Base-by-base conservation (phyloP, 176 grass and related monocot genomes). In the Oryza meridionalis region DNA sequence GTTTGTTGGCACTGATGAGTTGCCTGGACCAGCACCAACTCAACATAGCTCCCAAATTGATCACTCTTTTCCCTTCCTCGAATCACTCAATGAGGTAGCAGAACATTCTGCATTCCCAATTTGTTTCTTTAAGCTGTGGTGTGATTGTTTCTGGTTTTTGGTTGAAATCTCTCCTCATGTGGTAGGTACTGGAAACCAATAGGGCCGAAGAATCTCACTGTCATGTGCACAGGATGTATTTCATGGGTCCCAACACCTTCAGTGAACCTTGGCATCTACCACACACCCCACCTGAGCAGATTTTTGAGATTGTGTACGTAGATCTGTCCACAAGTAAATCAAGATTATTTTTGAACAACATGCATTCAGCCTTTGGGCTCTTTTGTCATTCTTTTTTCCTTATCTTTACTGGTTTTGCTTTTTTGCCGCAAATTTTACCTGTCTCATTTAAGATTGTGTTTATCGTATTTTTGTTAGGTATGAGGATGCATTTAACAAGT, bases 211-310 rank as follows among this genome's bases (percentile, higher is more conserved):
- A 98, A 89, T 98, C 96, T 42, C 92, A 94, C 32, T 90, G 89
- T 77, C 96, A 98, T 86, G 93, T 93, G 25, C 96, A 98, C 69
- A 91, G 96, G 78, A 93, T 98, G 87, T 93, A 87, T 76, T 98
- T 98, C 81, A 95, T 95, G 93, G 96, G 96, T 27, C 96, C 96
- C 47, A 98, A 98, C 83, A 93, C 93, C 77, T 98, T 95, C 82
- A 91, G 91, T 65, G 93, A 98, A 79, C 93, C 96, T 61, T 98
- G 96, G 96, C 92, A 95, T 90, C 91, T 98, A 29, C 93, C 96
- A 3, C 91, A 95, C 70, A 85, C 74, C 43, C 93, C 89, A 1
- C 93, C 96, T 70, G 89, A 98, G 70, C 93, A 98, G 69, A 93
- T 98, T 86, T 77, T 82, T 45, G 96, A 98, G 81, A 98, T 98